Evolutionary conservation across 371 early-diverging fungal species (phyloP).

Genomic region (Rhizomucor miehei): DNA sequence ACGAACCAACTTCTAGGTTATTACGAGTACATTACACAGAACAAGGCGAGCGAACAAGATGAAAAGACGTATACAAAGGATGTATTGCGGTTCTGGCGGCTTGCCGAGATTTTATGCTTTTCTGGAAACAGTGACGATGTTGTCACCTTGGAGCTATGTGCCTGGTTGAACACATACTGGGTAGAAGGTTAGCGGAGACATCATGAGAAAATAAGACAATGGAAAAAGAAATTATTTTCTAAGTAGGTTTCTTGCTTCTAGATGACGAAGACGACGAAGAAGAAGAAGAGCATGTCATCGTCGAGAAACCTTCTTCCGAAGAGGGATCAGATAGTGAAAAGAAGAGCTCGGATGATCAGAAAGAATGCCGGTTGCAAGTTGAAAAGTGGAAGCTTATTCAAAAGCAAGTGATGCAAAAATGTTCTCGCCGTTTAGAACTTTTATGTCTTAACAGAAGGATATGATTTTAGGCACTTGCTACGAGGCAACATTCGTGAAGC

Average conservation of each 20-base stretch:
- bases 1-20: neutral
- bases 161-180: neutral
- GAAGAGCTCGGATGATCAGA: neutral
- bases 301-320: slow-evolving; percentile 3
- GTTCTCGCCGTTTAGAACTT: neutral
- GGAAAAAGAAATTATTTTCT: neutral
- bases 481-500: slow-evolving; percentile 14
- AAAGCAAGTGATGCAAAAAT: neutral
- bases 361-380: slow-evolving; percentile 1
- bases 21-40: neutral
- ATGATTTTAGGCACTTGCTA: slow-evolving; percentile 14
- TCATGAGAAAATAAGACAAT: neutral
- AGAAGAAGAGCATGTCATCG: slow-evolving; percentile 7
- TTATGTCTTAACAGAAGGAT: neutral
- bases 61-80: neutral
- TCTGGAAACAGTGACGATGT: neutral
- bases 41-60: neutral
- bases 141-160: neutral
- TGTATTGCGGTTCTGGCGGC: neutral
- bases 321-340: slow-evolving; percentile 3
- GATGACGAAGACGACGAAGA: slow-evolving; percentile 4
- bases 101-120: neutral
- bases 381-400: slow-evolving; percentile 1
- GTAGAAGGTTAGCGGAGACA: neutral
- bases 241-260: neutral